Evolutionary conservation across 73 alveolate genomes (phyloP), one percentile per base, ranked within the genome.

Genomic region (Paramecium sonneborni): DNA sequence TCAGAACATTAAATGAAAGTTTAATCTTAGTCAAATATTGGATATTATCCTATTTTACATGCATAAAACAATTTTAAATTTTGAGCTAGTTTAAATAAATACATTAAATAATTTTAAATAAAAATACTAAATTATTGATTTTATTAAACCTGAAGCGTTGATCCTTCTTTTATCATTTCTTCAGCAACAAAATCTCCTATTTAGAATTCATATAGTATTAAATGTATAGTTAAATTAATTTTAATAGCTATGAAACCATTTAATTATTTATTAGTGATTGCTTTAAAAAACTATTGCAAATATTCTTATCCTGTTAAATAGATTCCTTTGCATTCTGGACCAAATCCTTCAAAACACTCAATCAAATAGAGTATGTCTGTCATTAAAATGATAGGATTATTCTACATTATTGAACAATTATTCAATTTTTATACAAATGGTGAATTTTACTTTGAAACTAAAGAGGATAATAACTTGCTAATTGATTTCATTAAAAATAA

Each of bases 281-380:
- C 52, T 76, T 76, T 23, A 20, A 76, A 76, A 41, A 76, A 76
- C 70, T 76, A 76, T 58, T 76, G 26, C 68, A 76, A 41, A 20
- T 76, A 76, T 41, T 76, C 89, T 21, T 21, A 38, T 12, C 89
- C 89, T 21, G 89, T 23, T 18, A 76, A 41, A 76, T 76, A 76
- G 11, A 76, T 41, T 76, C 89, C 89, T 39, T 76, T 44, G 26
- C 89, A 76, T 76, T 76, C 89, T 24, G 89, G 89, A 41, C 89
- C 89, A 76, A 39, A 76, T 10, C 89, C 89, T 32, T 76, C 89
- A 76, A 76, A 76, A 21, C 89, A 76, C 20, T 76, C 89, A 1
- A 76, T 76, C 24, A 76, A 44, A 41, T 76, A 76, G 4, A 76
- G 39, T 21, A 76, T 76, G 21, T 76, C 89, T 20, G 89, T 38